Evolutionary conservation across 371 early-diverging fungal species (phyloP), one percentile per base, ranked within the genome.

Genomic region (Mycotypha africana): DNA sequence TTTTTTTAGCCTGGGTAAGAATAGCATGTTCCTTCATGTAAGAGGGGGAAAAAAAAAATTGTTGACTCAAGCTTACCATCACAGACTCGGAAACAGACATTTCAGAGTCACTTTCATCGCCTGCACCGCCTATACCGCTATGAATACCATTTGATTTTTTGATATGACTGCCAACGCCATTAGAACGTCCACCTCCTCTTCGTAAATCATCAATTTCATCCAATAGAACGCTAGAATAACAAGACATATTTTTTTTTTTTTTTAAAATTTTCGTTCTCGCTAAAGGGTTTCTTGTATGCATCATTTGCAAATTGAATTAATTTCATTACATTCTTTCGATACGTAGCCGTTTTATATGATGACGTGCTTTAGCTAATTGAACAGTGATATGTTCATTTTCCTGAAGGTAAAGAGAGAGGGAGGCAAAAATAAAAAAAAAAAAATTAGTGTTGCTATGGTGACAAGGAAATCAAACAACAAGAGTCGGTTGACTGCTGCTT

Each of bases 331-430:
- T 62, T 50, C 70, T 60, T 51, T 77, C 74, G 31, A 67, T 53
- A 38, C 69, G 56, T 33, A 77, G 48, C 25, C 69, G 62, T 38
- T 74, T 74, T 42, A 77, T 63, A 32, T 68, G 67, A 38, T 60
- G 58, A 42, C 41, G 49, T 34, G 49, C 58, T 34, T 51, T 55
- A 37, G 31, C 34, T 15, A 57, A 23, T 2, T 51, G 48, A 20
- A 24, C 11, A 28, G 21, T 31, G 4, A 57, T 48, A 22, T 44
- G 48, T 7, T 57, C 52, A 26, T 57, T 57, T 41, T 57, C 58
- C 57, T 57, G 35, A 14, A 11, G 15, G 11, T 15, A 22, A 2
- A 35, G 3, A 15, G 35, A 22, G 8, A 34, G 4, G 7, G 34
- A 28, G 8, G 12, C 6, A 28, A 28, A 28, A 28, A 28, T 12